Conservation (phyloP, 2,329 filamentous ascomycete species). For the Aspergillus tubingensis region DNA sequence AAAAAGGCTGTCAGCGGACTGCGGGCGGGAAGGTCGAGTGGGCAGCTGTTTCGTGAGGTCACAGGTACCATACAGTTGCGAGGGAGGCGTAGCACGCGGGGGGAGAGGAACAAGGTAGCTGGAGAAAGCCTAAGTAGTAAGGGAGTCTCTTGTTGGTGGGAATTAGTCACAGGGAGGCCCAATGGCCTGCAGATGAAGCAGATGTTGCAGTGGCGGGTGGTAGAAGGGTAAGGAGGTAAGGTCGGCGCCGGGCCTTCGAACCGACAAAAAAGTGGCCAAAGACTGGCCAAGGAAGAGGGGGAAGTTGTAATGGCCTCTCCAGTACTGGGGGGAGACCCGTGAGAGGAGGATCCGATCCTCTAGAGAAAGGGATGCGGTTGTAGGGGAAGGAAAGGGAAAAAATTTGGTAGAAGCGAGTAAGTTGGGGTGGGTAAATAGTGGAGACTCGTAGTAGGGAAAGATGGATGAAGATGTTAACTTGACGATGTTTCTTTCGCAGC, state of each 20-base stretch:
- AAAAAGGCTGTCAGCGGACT: conserved; percentile 30
- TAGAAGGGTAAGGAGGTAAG: not conserved
- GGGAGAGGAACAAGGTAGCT: conserved; percentile 11
- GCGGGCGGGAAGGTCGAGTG: conserved; percentile 23
- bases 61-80: conserved; percentile 33
- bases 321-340: not conserved
- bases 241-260: not conserved
- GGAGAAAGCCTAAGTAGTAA: not conserved
- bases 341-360: not conserved
- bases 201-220: not conserved
- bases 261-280: not conserved
- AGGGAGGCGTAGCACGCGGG: conserved; percentile 24
- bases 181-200: conserved; percentile 11
- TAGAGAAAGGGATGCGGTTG: not conserved
- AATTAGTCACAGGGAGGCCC: conserved; percentile 7
- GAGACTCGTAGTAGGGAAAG: not conserved
- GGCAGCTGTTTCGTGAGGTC: conserved; percentile 38
- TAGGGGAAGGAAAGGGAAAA: not conserved
- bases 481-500: not conserved
- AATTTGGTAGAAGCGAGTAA: conserved; percentile 1
- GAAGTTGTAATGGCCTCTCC: not conserved
- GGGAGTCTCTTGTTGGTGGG: not conserved
- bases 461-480: conserved; percentile 1
- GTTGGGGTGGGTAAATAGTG: not conserved
- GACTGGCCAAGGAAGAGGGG: not conserved